Percentiles rank a stretch among this genome's conserved stretches.
phyloP scores from a whole-genome alignment of 345 rosid species.

The Euphorbia pulcherrima region DNA sequence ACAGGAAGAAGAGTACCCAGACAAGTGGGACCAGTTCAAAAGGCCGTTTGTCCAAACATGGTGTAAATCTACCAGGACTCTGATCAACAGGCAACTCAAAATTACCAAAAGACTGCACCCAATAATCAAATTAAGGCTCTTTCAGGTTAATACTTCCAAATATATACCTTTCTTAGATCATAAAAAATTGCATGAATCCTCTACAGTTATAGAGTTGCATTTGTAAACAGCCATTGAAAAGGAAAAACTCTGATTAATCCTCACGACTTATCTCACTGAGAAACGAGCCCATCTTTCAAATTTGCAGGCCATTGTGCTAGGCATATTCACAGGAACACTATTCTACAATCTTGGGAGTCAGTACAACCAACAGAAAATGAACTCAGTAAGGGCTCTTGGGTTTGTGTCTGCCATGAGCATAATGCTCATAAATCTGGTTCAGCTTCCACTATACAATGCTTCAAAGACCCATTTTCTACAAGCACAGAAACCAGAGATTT shows the following conservation, averaged over 20 bases:
- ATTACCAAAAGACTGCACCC: constrained; percentile 32
- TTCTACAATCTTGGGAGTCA: constrained; percentile 31
- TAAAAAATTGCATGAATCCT: neutral
- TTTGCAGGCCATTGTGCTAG: constrained; percentile 30
- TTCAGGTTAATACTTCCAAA: constrained; percentile 26
- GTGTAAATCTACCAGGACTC: constrained; percentile 32
- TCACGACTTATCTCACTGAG: neutral
- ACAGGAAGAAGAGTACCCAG: constrained; percentile 28
- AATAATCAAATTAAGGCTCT: constrained; percentile 30
- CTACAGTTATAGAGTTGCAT: neutral
- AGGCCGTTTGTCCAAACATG: constrained; percentile 35
- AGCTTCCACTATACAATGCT: constrained; percentile 37
- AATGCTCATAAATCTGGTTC: constrained; percentile 37
- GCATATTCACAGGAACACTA: constrained; percentile 27
- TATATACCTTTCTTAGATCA: neutral
- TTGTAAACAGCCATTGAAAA: neutral
- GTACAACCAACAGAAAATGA: constrained; percentile 36
- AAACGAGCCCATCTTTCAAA: neutral
- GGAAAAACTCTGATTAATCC: neutral
- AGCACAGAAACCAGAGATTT: constrained; percentile 33
- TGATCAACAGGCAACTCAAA: constrained; percentile 31
- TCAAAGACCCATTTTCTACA: constrained; percentile 33
- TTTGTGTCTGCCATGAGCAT: constrained; percentile 33
- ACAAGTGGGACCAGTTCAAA: constrained; percentile 29
- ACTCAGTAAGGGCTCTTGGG: constrained; percentile 37